phyloP scores from a whole-genome alignment of 2,329 filamentous ascomycete genomes.

The Fusarium sp. region DNA sequence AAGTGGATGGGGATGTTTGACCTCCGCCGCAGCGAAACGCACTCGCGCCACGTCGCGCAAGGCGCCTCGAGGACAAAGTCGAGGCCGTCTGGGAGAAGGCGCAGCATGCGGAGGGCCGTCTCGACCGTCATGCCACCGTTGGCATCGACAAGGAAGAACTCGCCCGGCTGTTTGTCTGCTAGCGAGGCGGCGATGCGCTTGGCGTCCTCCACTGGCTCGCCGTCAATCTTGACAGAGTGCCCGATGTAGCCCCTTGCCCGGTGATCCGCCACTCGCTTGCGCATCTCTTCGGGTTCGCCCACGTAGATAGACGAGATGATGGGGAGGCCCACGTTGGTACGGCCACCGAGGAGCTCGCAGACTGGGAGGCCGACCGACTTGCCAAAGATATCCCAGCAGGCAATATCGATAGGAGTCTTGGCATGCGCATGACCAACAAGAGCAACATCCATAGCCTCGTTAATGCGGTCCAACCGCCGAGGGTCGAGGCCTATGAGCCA shows the following conservation, averaged over 20 bases:
- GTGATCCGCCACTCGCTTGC: constrained; percentile 19
- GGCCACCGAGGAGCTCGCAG: constrained; percentile 36
- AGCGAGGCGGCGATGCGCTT: constrained; percentile 30
- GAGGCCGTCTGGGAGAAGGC: constrained; percentile 28
- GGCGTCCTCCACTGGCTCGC: constrained; percentile 25
- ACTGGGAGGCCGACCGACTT: constrained; percentile 35
- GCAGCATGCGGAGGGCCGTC: constrained; percentile 28
- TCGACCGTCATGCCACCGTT: constrained; percentile 36
- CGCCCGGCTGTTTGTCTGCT: constrained; percentile 23
- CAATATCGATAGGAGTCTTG: constrained; percentile 34
- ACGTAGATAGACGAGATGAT: constrained; percentile 37
- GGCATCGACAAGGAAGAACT: constrained; percentile 37
- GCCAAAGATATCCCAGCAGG: constrained; percentile 38
- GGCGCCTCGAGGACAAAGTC: constrained; percentile 40
- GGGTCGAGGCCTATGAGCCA: constrained; percentile 29
- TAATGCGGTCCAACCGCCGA: constrained; percentile 32
- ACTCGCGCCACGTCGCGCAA: constrained; percentile 31
- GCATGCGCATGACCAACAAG: constrained; percentile 30
- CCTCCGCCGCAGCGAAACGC: constrained; percentile 23
- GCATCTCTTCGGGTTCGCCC: constrained; percentile 30
- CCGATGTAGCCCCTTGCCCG: constrained; percentile 28
- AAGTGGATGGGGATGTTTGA: constrained; percentile 31
- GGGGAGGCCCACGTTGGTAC: constrained; percentile 23
- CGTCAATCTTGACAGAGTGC: constrained; percentile 33
- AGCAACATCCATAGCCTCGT: constrained; percentile 34